Evolutionary conservation across 1,284 basidiomycete genomes (phyloP), one percentile per base, ranked within the genome.

Genomic region (Naganishia liquefaciens): DNA sequence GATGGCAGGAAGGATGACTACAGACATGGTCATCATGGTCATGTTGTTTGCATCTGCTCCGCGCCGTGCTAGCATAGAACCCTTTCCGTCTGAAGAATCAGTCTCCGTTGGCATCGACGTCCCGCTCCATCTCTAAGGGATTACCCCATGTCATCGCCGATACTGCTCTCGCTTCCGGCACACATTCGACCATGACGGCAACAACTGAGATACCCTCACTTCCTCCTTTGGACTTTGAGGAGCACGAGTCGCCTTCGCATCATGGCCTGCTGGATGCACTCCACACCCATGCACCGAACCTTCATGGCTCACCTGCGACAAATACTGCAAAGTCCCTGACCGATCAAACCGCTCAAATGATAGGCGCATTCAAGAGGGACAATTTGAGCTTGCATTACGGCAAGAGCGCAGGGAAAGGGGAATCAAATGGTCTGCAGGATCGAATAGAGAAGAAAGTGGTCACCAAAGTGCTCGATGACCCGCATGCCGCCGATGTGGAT

Each of bases 281-380:
- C 11, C 57, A 39, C 4, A 19, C 21, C 7, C 57, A 49, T 15
- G 10, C 40, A 17, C 23, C 57, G n/a, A 10, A 60, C 19, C 46
- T 40, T 2, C 57, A 50, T 21, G 57, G 57, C 25, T 23, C 57
- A 15, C 57, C 57, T 13, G 37, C 40, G 40, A 50, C 57, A 23
- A 13, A 23, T 15, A 60, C 57, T 2, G 46, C 46, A 33, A 33
- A 60, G 50, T 60, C 57, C 33, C 47, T 60, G 30, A 50, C 37
- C 25, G 44, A 60, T 27, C 57, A 60, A 27, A 60, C 57, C 33
- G 57, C 57, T 25, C 57, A 60, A n/a, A 50, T 39, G 25, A 27
- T 50, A 5, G 57, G 23, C 25, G 46, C 57, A 17, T 3, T 60
- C 15, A 50, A 60, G 33, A 33, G 57, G 44, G 57, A 60, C 33